Evolutionary conservation across 2,329 filamentous ascomycete species (phyloP), one percentile per base, ranked within the genome.

Genomic region (Cercospora zeina): DNA sequence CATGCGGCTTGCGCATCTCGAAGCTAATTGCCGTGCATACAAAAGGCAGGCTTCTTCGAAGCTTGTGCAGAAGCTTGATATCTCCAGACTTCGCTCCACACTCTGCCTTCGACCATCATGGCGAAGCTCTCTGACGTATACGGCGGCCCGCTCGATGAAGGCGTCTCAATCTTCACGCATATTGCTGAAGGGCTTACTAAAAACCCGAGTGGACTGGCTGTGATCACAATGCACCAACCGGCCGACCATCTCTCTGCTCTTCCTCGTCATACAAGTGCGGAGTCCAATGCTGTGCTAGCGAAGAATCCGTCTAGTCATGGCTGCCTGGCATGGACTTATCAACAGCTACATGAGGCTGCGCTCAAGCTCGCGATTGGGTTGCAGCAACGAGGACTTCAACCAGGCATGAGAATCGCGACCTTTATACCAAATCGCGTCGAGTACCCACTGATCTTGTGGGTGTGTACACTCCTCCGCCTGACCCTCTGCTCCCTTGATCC

Each of bases 391-490:
- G 56, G 56, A 16, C 34, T 63, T 13, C 37, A 61, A 19, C 53
- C 64, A 19, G 58, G 63, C 37, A 63, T 66, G 60, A 59, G 59
- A 39, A 61, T 66, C 4, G 61, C 63, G 2, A 68, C 66, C 3
- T 57, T 68, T 14, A 55, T 66, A 14, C 58, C 66, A 1, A 68
- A 66, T 31, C 56, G 64, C 7, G 61, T 68, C 7, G 64, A 68
- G 45, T 66, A 50, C 16, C 64, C 62, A 13, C 59, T 66, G 11
- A 16, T 58, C 4, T 53, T 68, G 10, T 66, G 62, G 62, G 61
- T 54, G 51, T 58, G 45, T 3, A 50, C 51, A 14, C 21, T 63
- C 1, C 51, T 66, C 1, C 61, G 63, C 8, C 24, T 63, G 9
- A 62, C 62, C 3, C 39, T 66, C 8, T 64, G 58, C 24, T 63